A percentile compares a stretch with the other conserved stretches of the same genome.
Evolutionary conservation across 805 yeast genomes (phyloP).

Genomic region (Zygosaccharomyces kombuchaensis): DNA sequence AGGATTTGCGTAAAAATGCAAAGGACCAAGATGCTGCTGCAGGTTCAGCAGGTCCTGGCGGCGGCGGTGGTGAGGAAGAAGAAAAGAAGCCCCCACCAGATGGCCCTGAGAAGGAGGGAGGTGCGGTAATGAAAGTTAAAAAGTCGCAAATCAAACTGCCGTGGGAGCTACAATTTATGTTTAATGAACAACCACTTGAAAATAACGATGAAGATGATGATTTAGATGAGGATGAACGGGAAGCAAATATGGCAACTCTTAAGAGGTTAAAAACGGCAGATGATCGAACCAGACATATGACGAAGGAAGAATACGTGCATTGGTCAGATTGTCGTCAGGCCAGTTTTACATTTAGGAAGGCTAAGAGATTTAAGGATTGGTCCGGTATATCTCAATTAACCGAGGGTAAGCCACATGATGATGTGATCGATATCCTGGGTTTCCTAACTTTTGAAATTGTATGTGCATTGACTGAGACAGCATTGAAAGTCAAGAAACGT

Average conservation of each 20-base stretch:
- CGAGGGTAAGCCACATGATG: conserved; percentile 91
- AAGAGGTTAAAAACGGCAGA: conserved; percentile 89
- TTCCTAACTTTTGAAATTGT: conserved; percentile 95
- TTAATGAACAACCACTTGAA: conserved; percentile 80
- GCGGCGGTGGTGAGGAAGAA: conserved; percentile 43
- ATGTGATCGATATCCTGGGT: conserved; percentile 92
- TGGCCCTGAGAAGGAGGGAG: conserved; percentile 41
- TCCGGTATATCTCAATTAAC: conserved; percentile 79
- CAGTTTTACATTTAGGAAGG: conserved; percentile 88
- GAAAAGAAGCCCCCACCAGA: conserved; percentile 28
- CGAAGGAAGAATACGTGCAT: conserved; percentile 94
- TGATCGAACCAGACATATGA: conserved; percentile 89
- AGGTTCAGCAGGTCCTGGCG: conserved; percentile 49
- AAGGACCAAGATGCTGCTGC: conserved; percentile 63
- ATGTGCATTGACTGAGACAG: conserved; percentile 89
- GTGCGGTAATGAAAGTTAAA: conserved; percentile 51
- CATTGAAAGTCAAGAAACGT: conserved; percentile 68
- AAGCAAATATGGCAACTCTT: conserved; percentile 82
- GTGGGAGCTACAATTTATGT: conserved; percentile 95
- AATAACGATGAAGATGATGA: conserved; percentile 60
- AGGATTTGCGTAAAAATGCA: conserved; percentile 85
- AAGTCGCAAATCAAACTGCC: conserved; percentile 81
- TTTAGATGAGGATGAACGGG: conserved; percentile 84
- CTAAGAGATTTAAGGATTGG: conserved; percentile 95
- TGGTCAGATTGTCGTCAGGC: conserved; percentile 99